phyloP scores from a whole-genome alignment of 2,329 filamentous ascomycete species.

The Scedosporium minutisporum region DNA sequence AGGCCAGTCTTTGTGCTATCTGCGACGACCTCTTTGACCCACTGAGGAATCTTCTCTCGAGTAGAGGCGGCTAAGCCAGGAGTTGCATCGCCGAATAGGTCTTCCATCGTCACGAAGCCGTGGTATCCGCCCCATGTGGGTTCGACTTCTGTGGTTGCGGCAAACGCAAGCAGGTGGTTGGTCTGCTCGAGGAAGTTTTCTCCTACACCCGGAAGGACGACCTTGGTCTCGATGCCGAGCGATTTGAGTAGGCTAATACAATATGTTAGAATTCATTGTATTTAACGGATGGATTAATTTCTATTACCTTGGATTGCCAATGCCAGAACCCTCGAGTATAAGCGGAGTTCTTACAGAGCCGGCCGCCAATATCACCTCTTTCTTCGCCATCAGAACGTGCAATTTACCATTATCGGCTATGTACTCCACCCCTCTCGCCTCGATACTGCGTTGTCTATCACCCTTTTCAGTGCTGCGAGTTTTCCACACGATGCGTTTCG shows the following conservation, averaged over 20 bases:
- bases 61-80: conserved; percentile 16
- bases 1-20: conserved; percentile 17
- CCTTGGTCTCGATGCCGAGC: conserved; percentile 29
- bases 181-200: conserved; percentile 28
- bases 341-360: conserved; percentile 11
- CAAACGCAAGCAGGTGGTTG: conserved; percentile 15
- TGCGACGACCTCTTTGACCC: conserved; percentile 19
- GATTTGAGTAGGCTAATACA: conserved; percentile 23
- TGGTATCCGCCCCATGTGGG: conserved; percentile 16
- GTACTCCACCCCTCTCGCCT: conserved; percentile 22
- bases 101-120: conserved; percentile 22
- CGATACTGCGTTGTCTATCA: conserved; percentile 12
- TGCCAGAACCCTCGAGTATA: conserved; percentile 23
- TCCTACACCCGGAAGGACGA: conserved; percentile 33
- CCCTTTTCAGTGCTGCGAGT: not conserved
- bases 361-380: conserved; percentile 15
- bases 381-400: conserved; percentile 27
- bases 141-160: conserved; percentile 7
- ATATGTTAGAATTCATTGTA: conserved; percentile 21
- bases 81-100: conserved; percentile 22
- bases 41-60: conserved; percentile 16
- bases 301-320: conserved; percentile 22
- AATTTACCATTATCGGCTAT: conserved; percentile 22
- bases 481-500: conserved; percentile 11
- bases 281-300: conserved; percentile 3